Evolutionary conservation across 192 early-diverging fungal genomes (phyloP), one percentile per base, ranked within the genome.

Genomic region (Coemansia sp.): DNA sequence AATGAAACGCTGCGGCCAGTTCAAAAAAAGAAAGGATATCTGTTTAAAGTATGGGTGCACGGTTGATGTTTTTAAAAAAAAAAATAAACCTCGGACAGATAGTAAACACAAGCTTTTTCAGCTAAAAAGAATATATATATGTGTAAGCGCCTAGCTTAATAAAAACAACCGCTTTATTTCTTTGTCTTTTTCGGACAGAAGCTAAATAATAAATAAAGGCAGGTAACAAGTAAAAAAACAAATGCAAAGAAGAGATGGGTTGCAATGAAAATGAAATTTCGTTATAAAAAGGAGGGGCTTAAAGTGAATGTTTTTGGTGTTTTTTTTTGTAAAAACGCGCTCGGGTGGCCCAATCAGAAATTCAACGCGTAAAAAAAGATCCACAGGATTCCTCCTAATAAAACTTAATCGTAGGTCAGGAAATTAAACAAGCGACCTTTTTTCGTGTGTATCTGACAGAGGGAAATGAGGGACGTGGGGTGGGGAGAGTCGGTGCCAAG

Each of bases 231-330:
- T 25, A 25, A 55, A 54, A 55, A 55, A 30, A 25, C 28, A 55
- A 55, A 55, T 55, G 52, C 52, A 55, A 55, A 55, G 52, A 55
- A 55, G 52, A 55, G 22, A 55, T 20, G 22, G 25, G 52, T 55
- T 55, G 52, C 29, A 16, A 30, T 55, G 28, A 30, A 11, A 5
- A 45, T 16, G 17, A 45, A 3, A 45, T 3, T 16, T 8, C 42
- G 10, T 45, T 45, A 12, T 45, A 16, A 45, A 45, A 45, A 45
- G 42, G 17, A 8, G 42, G 42, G 10, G 36, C 5, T 5, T 5
- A 11, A 11, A 38, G 10, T 1, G 42, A 45, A 45, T 45, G 42
- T 45, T 45, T 45, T 45, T 16, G 11, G 11, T 45, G 42, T 16
- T 12, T 45, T 8, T 45, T 45, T 12, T 5, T 12, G 14, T 5